phyloP scores from a whole-genome alignment of 164 flowering plant species.

The Macadamia tetraphylla region DNA sequence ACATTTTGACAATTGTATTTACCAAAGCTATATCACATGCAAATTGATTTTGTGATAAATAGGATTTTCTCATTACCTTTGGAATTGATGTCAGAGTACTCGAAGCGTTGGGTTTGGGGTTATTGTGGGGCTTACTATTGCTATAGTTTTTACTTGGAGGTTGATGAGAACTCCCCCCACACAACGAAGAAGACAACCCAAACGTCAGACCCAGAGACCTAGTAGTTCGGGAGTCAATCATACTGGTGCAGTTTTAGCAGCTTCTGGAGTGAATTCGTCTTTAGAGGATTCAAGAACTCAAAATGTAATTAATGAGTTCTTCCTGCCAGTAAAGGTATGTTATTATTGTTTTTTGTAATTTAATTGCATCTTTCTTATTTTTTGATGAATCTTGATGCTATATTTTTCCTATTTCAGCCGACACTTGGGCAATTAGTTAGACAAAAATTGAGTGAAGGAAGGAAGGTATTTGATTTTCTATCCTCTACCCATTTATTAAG shows the following conservation, averaged over 20 bases:
- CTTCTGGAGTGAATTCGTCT: slow-evolving; percentile 36
- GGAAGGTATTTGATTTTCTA: slow-evolving; percentile 49
- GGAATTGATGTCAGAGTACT: slow-evolving; percentile 43
- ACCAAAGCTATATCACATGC: background rate
- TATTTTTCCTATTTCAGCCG: slow-evolving; percentile 47
- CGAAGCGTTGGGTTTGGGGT: slow-evolving; percentile 75
- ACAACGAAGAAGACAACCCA: slow-evolving; percentile 59
- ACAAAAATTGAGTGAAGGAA: slow-evolving; percentile 84
- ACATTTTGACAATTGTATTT: background rate
- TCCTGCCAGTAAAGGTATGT: slow-evolving; percentile 69
- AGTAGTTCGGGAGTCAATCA: slow-evolving; percentile 42
- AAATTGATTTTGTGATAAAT: background rate
- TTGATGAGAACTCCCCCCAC: slow-evolving; percentile 52
- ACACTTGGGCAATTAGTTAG: slow-evolving; percentile 82
- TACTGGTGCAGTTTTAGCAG: slow-evolving; percentile 22
- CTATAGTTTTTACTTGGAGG: slow-evolving; percentile 75
- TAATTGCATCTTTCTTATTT: slow-evolving; percentile 2
- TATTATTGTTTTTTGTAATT: background rate
- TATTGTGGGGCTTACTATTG: slow-evolving; percentile 71
- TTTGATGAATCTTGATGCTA: slow-evolving; percentile 5
- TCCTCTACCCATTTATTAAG: background rate
- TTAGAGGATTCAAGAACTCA: slow-evolving; percentile 56
- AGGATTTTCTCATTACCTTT: background rate
- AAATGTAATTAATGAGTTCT: slow-evolving; percentile 69
- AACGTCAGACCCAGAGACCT: slow-evolving; percentile 39